Conservation (phyloP, 129 eudicot species). For the Escallonia herrerae region DNA sequence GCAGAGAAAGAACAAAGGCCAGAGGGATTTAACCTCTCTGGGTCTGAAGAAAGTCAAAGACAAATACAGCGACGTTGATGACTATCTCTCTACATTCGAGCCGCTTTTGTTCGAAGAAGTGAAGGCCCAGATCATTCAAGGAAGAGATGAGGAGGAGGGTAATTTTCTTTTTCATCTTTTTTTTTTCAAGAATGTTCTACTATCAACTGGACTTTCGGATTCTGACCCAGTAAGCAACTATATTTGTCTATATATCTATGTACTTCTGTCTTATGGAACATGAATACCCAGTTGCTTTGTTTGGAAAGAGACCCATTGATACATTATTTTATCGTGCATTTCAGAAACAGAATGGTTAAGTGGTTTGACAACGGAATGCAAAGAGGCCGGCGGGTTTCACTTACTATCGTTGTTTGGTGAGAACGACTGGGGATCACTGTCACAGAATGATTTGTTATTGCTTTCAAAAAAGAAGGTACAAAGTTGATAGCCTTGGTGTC, state of each 20-base stretch:
- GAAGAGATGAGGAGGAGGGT: constrained; percentile 66
- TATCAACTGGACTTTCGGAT: background rate
- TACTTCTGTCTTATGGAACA: background rate
- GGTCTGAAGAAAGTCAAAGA: constrained; percentile 67
- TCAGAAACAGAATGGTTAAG: constrained; percentile 42
- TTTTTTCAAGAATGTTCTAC: background rate
- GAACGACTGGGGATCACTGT: constrained; percentile 38
- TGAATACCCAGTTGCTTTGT: background rate
- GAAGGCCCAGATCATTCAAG: constrained; percentile 71
- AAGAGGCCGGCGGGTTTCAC: constrained; percentile 73
- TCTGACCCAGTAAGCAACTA: background rate
- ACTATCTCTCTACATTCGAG: constrained; percentile 71
- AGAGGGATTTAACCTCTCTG: constrained; percentile 22
- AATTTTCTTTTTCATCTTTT: background rate
- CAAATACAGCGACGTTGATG: constrained; percentile 60
- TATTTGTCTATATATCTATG: background rate
- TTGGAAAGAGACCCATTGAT: no score
- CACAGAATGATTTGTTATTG: constrained; percentile 71
- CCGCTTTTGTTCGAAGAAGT: constrained; percentile 94
- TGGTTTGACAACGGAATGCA: constrained; percentile 50
- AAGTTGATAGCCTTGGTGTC: background rate
- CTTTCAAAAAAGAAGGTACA: constrained; percentile 62
- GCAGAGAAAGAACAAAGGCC: constrained; percentile 24
- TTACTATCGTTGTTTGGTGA: constrained; percentile 45
- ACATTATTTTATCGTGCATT: constrained; percentile 4